Evolutionary conservation across 768 basidiomycete species (phyloP).

Genomic region (Phaeolepiota aurea): DNA sequence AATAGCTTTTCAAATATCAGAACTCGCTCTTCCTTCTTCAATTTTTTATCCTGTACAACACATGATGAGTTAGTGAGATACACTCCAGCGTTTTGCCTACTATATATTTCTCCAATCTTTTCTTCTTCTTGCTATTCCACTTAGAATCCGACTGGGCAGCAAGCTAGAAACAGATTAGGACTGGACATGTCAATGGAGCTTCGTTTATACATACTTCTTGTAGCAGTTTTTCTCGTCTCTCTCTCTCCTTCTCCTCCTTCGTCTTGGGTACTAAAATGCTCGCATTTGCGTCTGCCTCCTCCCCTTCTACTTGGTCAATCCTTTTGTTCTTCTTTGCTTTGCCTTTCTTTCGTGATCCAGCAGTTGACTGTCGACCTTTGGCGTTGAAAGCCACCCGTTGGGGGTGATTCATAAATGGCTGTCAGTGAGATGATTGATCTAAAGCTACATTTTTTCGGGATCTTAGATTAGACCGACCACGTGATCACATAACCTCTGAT

Average conservation of each 20-base stretch:
- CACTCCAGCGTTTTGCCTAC: constrained; percentile 24
- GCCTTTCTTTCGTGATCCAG: constrained; percentile 58
- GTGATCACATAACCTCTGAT: too few species aligned
- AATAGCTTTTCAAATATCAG: constrained; percentile 73
- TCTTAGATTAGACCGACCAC: too few species aligned
- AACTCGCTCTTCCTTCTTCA: constrained; percentile 82
- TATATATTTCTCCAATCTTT: constrained; percentile 87
- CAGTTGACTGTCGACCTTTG: constrained; percentile 57
- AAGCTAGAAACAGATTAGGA: constrained; percentile 21
- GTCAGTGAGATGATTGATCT: too few species aligned
- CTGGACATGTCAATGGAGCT: not conserved
- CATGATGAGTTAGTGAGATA: constrained; percentile 2
- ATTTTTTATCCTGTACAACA: constrained; percentile 80
- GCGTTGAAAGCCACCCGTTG: constrained; percentile 43
- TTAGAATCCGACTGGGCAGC: constrained; percentile 53
- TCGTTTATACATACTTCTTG: constrained; percentile 39
- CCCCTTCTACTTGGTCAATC: constrained; percentile 10
- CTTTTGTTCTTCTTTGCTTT: constrained; percentile 25
- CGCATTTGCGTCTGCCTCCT: constrained; percentile 45
- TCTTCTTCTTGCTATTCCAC: constrained; percentile 80
- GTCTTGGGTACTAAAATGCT: constrained; percentile 50
- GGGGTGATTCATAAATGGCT: constrained; percentile 8
- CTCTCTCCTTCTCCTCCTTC: constrained; percentile 50
- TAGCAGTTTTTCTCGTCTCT: constrained; percentile 49
- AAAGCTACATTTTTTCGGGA: too few species aligned